Evolutionary conservation across 306 rosid species (phyloP), one percentile per base, ranked within the genome.

Genomic region (Lathyrus oleraceus): DNA sequence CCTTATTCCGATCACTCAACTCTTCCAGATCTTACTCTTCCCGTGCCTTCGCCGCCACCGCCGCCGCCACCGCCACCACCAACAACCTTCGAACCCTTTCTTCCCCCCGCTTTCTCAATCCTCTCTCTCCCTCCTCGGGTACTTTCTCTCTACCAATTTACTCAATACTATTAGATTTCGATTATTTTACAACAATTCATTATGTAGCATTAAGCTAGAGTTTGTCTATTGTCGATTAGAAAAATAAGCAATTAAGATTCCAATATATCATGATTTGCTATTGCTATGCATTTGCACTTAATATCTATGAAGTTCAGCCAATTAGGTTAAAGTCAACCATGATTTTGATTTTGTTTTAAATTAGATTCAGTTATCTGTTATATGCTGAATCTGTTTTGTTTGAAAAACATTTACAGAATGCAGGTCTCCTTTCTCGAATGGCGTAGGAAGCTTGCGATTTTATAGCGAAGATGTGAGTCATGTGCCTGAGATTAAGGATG

Each of bases 401-500:
- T 23, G 57, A 65, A 61, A 70, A 66, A 61, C 54, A 75, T 71
- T 67, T 8, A 14, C 85, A 91, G 97, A 83, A 28, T 82, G 78
- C 74, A 56, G 87, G 79, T 81, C 85, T 69, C 86, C 83, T 59
- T 67, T 85, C 70, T 76, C 87, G 3, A 62, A 21, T 59, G 78
- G 88, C 9, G 64, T 87, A 68, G 89, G 95, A 49, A 79, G 83
- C 56, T 36, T 51, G 65, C 74, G 91, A 65, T 85, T 54, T 61
- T 91, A 68, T 60, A 86, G 99, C 57, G 86, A 76, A 67, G 89
- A 79, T 36, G 80, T 84, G 52, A 68, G 67, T 10, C 92, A 74
- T 76, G 5, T 76, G 83, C 99, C 99, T 60, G 70, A 68, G 51
- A 81, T 95, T 23, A 76, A 70, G 16, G 97, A 91, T 67, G 74